Evolutionary conservation across 768 basidiomycete genomes (phyloP).

Genomic region (Clitopilus passeckerianus): DNA sequence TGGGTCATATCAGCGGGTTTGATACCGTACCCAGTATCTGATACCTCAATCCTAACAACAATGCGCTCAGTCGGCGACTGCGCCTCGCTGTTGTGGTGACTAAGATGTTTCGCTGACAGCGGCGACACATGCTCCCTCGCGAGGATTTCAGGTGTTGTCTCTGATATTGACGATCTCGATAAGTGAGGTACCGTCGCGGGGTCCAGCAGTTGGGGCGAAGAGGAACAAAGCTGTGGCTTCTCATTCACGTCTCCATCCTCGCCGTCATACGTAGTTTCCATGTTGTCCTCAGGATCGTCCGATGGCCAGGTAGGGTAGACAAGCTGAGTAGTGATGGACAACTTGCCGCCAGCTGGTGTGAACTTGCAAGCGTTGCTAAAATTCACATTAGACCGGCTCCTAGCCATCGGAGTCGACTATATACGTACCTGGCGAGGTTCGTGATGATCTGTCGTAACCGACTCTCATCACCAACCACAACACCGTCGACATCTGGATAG

Average conservation of each 20-base stretch:
- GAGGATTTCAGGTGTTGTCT: not conserved
- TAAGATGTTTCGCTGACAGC: constrained; percentile 35
- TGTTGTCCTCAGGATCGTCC: constrained; percentile 1
- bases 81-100: constrained; percentile 45
- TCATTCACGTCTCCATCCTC: not conserved
- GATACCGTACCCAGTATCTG: constrained; percentile 63
- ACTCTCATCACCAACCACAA: constrained; percentile 82
- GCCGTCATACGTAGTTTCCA: constrained; percentile 13
- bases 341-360: constrained; percentile 62
- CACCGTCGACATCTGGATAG: constrained; percentile 50
- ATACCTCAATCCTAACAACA: constrained; percentile 81
- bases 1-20: constrained; percentile 57
- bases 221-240: not conserved
- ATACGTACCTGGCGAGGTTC: constrained; percentile 67
- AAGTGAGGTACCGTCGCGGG: not conserved
- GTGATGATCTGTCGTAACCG: constrained; percentile 78
- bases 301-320: constrained; percentile 25
- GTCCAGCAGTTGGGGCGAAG: not conserved
- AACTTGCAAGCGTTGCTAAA: constrained; percentile 77
- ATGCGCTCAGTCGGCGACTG: constrained; percentile 48
- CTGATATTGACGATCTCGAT: not conserved
- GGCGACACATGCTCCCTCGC: constrained; percentile 9
- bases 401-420: constrained; percentile 1
- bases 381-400: not conserved
- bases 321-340: constrained; percentile 65